Conservation (phyloP, 257 asterid species). For the Ligustrum vulgare region DNA sequence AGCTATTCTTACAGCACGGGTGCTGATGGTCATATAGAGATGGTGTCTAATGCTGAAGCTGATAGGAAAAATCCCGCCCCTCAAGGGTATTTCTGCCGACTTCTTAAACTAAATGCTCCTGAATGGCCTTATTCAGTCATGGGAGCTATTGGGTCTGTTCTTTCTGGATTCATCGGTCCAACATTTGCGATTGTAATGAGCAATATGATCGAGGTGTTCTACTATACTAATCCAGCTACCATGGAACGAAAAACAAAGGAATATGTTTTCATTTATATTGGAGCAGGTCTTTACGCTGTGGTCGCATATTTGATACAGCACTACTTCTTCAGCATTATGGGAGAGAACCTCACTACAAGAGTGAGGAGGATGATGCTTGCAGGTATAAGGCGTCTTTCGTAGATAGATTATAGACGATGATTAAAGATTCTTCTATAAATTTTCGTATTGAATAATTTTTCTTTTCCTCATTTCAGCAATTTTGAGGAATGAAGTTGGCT, state of each 20-base stretch:
- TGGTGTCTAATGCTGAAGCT: slow-evolving; percentile 91
- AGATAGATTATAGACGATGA: background rate
- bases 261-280: slow-evolving; percentile 48
- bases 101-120: slow-evolving; percentile 85
- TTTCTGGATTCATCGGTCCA: slow-evolving; percentile 49
- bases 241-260: slow-evolving; percentile 57
- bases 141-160: slow-evolving; percentile 72
- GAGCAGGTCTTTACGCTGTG: slow-evolving; percentile 55
- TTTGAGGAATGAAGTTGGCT: slow-evolving; percentile 95
- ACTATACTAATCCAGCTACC: slow-evolving; percentile 38
- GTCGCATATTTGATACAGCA: slow-evolving; percentile 55
- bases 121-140: slow-evolving; percentile 96
- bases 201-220: slow-evolving; percentile 56
- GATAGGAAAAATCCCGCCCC: slow-evolving; percentile 88
- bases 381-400: too few relatives aligned
- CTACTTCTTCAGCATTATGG: slow-evolving; percentile 59
- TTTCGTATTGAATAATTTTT: background rate
- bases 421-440: background rate
- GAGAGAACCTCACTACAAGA: slow-evolving; percentile 57
- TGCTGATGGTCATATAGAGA: slow-evolving; percentile 93
- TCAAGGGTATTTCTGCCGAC: slow-evolving; percentile 73
- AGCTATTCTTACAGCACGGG: slow-evolving; percentile 95
- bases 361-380: slow-evolving; percentile 45
- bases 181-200: slow-evolving; percentile 57
- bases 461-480: slow-evolving; percentile 51